A percentile compares a stretch with the other conserved stretches of the same genome.
phyloP scores from a whole-genome alignment of 139 green algal species.

The Coccomyxa sp. region DNA sequence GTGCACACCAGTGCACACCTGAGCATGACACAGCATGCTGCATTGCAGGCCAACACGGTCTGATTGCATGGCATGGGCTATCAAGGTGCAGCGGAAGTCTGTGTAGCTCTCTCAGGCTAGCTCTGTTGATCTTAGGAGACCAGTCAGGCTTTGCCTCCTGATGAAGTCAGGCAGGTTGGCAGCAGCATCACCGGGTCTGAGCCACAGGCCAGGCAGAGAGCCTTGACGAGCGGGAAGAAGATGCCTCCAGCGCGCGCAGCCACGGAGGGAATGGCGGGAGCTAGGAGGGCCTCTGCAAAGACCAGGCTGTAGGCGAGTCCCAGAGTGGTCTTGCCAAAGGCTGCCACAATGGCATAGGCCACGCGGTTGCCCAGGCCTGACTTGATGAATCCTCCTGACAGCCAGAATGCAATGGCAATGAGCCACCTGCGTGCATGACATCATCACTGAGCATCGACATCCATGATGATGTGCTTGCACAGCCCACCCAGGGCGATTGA shows the following conservation, averaged over 20 bases:
- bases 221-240: slow-evolving; percentile 96
- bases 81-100: too few relatives aligned
- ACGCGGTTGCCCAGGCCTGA: slow-evolving; percentile 95
- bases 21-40: not conserved
- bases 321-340: slow-evolving; percentile 96
- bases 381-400: slow-evolving; percentile 98
- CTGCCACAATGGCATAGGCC: slow-evolving; percentile 91
- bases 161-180: too few relatives aligned
- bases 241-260: slow-evolving; percentile 75
- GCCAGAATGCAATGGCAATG: slow-evolving; percentile 98
- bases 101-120: too few relatives aligned
- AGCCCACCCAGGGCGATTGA: too few relatives aligned
- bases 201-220: slow-evolving; percentile 93
- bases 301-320: slow-evolving; percentile 95
- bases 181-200: slow-evolving; percentile 54
- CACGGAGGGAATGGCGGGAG: slow-evolving; percentile 93
- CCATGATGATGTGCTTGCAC: too few relatives aligned
- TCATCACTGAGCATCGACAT: too few relatives aligned
- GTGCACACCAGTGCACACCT: not conserved
- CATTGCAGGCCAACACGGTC: too few relatives aligned
- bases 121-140: too few relatives aligned
- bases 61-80: too few relatives aligned
- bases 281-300: slow-evolving; percentile 94
- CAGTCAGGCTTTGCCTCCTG: too few relatives aligned
- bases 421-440: slow-evolving; percentile 60